Conservation (phyloP, 2,329 filamentous ascomycete genomes). For the Botryosphaeria dothidea region DNA sequence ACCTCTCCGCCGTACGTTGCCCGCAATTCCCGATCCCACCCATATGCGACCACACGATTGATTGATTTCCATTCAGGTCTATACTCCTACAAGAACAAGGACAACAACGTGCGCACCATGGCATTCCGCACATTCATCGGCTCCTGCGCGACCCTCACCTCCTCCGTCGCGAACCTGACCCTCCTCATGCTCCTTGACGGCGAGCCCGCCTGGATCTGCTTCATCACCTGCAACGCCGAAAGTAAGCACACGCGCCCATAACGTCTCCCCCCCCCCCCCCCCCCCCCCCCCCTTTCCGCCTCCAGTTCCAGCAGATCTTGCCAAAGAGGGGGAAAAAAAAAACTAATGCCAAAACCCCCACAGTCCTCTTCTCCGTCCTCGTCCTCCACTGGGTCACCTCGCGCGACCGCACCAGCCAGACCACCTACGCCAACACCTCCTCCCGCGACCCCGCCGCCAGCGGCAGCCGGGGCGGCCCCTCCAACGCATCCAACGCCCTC, state of each 20-base stretch:
- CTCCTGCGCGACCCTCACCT: neutral
- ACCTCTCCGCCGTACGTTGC: conserved; percentile 48
- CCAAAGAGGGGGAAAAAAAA: neutral
- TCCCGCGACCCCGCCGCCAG: neutral
- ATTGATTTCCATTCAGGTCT: neutral
- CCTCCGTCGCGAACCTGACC: neutral
- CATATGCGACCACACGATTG: neutral
- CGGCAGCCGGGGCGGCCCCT: neutral
- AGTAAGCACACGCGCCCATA: too few relatives aligned
- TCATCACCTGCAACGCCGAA: conserved; percentile 8
- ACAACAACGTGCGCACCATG: neutral
- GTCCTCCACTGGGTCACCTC: conserved; percentile 13
- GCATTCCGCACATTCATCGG: conserved; percentile 14
- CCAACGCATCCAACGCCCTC: neutral
- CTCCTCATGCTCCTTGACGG: conserved; percentile 3
- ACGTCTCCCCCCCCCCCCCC: too few relatives aligned
- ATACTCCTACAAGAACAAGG: neutral
- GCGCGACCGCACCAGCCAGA: neutral
- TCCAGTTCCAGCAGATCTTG: neutral
- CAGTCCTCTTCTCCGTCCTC: conserved; percentile 7
- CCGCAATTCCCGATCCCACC: neutral
- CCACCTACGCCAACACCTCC: neutral
- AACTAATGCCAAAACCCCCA: neutral
- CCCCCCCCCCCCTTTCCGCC: neutral
- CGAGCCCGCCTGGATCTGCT: conserved; percentile 14